A percentile compares a stretch with the other conserved stretches of the same genome.
phyloP scores from a whole-genome alignment of 257 asterid genomes.

The Nicotiana attenuata region DNA sequence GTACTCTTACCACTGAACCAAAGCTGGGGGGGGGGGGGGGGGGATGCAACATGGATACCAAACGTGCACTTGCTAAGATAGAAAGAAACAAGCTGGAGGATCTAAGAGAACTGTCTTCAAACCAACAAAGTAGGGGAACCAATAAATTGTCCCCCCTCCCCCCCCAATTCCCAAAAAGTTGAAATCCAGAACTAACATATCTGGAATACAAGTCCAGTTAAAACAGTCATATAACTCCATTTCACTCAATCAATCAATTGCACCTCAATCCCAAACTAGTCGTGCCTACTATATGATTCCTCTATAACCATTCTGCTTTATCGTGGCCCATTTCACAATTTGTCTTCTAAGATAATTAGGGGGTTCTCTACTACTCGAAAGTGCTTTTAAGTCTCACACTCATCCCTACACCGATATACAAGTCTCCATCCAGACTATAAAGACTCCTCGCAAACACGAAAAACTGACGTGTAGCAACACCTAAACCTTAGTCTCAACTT shows the following conservation, averaged over 20 bases:
- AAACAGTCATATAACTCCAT: neutral
- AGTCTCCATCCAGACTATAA: neutral
- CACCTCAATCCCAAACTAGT: neutral
- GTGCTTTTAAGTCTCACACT: neutral
- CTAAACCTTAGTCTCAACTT: no score
- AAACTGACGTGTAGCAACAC: neutral
- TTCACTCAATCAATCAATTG: neutral
- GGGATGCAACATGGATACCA: neutral
- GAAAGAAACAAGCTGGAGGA: neutral
- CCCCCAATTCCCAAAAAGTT: neutral
- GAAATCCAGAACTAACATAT: neutral
- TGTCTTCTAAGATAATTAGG: neutral
- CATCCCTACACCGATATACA: neutral
- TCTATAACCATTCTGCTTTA: neutral
- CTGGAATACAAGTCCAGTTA: neutral
- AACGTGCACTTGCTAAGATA: neutral
- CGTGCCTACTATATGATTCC: neutral
- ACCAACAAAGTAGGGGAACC: neutral
- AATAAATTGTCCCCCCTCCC: neutral
- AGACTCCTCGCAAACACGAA: neutral
- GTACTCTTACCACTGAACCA: neutral
- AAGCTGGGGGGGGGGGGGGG: neutral
- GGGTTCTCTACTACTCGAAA: neutral
- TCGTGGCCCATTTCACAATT: neutral
- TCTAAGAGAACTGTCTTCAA: neutral